Evolutionary conservation across 2,329 filamentous ascomycete species (phyloP), one percentile per base, ranked within the genome.

Genomic region (Periconia digitata): DNA sequence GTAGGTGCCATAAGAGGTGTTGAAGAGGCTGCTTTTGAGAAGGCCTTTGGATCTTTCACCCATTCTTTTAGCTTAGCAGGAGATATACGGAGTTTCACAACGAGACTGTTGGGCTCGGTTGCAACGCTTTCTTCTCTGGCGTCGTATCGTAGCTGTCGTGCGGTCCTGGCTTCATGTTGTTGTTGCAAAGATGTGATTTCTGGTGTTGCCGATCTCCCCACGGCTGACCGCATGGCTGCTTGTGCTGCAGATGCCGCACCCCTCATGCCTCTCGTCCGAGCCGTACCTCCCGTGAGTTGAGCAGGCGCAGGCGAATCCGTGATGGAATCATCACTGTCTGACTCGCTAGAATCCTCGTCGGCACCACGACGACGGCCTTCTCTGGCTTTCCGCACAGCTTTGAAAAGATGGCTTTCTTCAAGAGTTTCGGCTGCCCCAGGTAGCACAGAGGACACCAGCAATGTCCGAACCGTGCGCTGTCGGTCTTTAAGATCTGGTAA

Each of bases 401-500:
- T 96, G 76, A 88, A 95, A 6, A 97, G 79, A 38, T 90, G 84
- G 63, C 89, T 95, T 38, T 94, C 89, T 53, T 96, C 92, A 39
- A 95, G 76, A 3, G 82, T 82, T 46, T 84, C 76, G 4, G 89
- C 92, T 4, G 90, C 90, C 20, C 92, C 94, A 15, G 94, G 94
- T 49, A 99, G 82, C 17, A 95, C 91, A 3, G 90, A 92, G 8
- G 92, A 96, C 1, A 99, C 90, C 44, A 97, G 83, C 58, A 96
- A 80, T 0, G 92, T 96, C 40, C 94, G 85, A 47, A 97, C 92
- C 1, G 94, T 97, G 43, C 92, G 85, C 73, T 94, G 92, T 46
- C 92, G 84, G 62, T 99, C 94, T 69, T 95, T 96, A 49, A 99
- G 84, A 73, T 99, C 94, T n/a, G 94, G 94, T 35, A 99, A 77